These are phyloP conservation scores for Gypsophila paniculata DNA, from an alignment of 179 eudicot species.

Conservation along the genomic window DNA sequence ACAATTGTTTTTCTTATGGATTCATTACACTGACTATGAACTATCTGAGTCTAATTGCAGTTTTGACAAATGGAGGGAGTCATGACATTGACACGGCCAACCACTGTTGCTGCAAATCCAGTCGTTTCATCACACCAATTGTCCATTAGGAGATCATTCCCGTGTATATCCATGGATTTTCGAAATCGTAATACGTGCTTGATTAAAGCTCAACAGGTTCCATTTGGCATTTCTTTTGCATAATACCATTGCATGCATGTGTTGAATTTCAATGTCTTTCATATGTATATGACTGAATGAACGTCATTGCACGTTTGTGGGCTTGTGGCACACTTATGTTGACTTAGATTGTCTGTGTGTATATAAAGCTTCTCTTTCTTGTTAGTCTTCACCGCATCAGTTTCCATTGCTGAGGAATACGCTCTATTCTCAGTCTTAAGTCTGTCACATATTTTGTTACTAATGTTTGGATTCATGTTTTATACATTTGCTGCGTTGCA, in stretches of 20 bases:
- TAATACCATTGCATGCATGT: neutral
- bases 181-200: slow-evolving; percentile 18
- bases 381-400: no score
- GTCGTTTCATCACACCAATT: slow-evolving; percentile 27
- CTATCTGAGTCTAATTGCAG: slow-evolving; percentile 18
- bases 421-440: no score
- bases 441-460: neutral
- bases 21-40: neutral
- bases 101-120: slow-evolving; percentile 18
- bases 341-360: neutral
- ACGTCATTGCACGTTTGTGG: neutral
- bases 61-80: slow-evolving; percentile 36
- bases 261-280: neutral
- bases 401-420: no score
- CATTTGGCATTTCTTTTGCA: neutral
- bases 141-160: slow-evolving; percentile 21
- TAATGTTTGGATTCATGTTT: slow-evolving; percentile 2
- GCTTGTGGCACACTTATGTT: no score
- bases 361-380: no score
- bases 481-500: slow-evolving; percentile 24
- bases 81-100: slow-evolving; percentile 29
- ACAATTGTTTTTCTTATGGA: neutral
- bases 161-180: slow-evolving; percentile 22
- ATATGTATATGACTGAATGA: neutral
- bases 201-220: slow-evolving; percentile 58